Percentiles rank a stretch among this genome's conserved stretches.
Conservation (phyloP, 2,329 filamentous ascomycete genomes). For the Diaporthe citriasiana region DNA sequence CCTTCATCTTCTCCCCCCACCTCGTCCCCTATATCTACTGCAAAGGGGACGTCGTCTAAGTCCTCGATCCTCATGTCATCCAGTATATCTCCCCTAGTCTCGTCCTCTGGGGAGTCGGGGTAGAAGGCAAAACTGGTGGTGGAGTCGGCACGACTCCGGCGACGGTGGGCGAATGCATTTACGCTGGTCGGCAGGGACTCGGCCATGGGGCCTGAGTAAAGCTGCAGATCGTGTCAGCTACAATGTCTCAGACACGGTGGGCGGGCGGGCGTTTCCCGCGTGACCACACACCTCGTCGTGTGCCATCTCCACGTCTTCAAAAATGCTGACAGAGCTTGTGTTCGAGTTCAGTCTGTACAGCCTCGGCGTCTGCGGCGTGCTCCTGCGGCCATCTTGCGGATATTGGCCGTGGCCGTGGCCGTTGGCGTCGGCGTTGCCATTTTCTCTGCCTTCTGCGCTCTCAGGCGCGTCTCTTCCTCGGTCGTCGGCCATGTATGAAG, state of each 20-base stretch:
- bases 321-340: slow-evolving; percentile 82
- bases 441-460: slow-evolving; percentile 27
- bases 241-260: slow-evolving; percentile 19
- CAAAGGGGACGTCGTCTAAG: slow-evolving; percentile 57
- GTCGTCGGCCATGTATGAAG: slow-evolving; percentile 39
- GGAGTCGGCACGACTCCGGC: slow-evolving; percentile 81
- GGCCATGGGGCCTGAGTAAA: slow-evolving; percentile 92
- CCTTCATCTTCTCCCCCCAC: slow-evolving; percentile 47
- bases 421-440: slow-evolving; percentile 25
- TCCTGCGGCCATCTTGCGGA: slow-evolving; percentile 42
- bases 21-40: slow-evolving; percentile 56
- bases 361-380: slow-evolving; percentile 44
- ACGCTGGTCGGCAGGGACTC: slow-evolving; percentile 96
- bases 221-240: slow-evolving; percentile 54
- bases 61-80: slow-evolving; percentile 49
- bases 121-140: slow-evolving; percentile 92
- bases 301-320: slow-evolving; percentile 98
- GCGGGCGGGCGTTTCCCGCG: neutral
- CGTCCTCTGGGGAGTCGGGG: slow-evolving; percentile 71
- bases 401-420: slow-evolving; percentile 42
- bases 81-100: slow-evolving; percentile 49
- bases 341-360: slow-evolving; percentile 79
- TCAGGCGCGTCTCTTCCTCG: slow-evolving; percentile 31
- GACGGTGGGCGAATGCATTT: slow-evolving; percentile 90
- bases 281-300: slow-evolving; percentile 82